Evolutionary conservation across 129 eudicot species (phyloP), one percentile per base, ranked within the genome.

Genomic region (Silybum marianum): DNA sequence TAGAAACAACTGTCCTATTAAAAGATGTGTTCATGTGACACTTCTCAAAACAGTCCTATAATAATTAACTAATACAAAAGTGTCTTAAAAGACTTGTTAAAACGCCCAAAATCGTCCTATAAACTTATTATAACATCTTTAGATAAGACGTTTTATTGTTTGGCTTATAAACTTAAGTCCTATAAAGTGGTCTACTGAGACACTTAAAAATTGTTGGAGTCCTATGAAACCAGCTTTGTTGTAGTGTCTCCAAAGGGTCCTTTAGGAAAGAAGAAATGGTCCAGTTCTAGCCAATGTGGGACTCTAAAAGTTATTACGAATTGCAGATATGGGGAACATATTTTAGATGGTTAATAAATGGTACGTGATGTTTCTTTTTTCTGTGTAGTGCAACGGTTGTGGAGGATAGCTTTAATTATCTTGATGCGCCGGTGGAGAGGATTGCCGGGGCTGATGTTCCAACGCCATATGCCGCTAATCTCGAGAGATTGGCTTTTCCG

Each of bases 391-490:
- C 98, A 71, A 85, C 92, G 12, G 97, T 96, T 51, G 86, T 91
- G 48, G 99, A 96, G 88, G 99, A 96, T 30, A 96, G 98, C 87
- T 96, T 96, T 58, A 92, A 81, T 71, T 96, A 96, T 86, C 98
- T 96, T 81, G 99, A 96, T 84, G 95, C 99, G 11, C 89, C 99
- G n/a, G 95, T 96, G 42, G 97, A 96, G 87, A 88, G 99, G 86
- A 91, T 96, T 79, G 78, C 92, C 10, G 98, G 97, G 58, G 98
- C 98, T 19, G 99, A 96, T 82, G 97, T 96, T 80, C 97, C 97
- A 70, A 96, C 93, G 75, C 99, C 99, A 21, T 96, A 96, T 75
- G 97, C 98, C 34, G 93, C 99, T 65, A 96, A 96, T 87, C 96
- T 96, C 14, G 99, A 96, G 90, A 93, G 97, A 78, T 69, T 91